Evolutionary conservation across 169 alveolate species (phyloP).

Genomic region (Plasmodium berghei): DNA sequence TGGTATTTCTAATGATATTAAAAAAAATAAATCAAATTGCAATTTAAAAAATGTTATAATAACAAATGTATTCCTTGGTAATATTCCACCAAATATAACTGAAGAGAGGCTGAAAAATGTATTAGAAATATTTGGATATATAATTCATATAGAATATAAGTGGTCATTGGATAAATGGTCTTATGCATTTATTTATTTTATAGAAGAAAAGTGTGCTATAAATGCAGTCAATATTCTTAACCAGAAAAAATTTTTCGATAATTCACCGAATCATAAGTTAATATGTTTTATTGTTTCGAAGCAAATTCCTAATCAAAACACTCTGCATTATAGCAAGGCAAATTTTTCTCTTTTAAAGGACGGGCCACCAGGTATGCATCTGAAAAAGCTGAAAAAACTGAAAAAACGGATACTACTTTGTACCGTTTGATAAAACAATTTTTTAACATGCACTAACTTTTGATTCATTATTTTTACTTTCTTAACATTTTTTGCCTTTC

Average conservation of each 20-base stretch:
- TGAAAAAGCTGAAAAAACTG: background rate
- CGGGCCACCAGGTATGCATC: conserved; percentile 84
- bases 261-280: conserved; percentile 80
- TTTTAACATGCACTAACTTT: background rate
- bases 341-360: conserved; percentile 83
- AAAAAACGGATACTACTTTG: background rate
- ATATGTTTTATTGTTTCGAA: conserved; percentile 80
- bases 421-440: background rate
- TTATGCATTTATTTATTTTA: conserved; percentile 80
- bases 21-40: conserved; percentile 25
- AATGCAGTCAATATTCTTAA: conserved; percentile 80
- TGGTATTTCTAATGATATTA: background rate
- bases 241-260: conserved; percentile 79
- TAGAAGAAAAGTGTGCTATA: conserved; percentile 79
- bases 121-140: conserved; percentile 68
- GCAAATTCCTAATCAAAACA: conserved; percentile 79
- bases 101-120: conserved; percentile 80
- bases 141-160: conserved; percentile 79
- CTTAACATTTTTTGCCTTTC: conserved; percentile 7
- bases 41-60: conserved; percentile 40
- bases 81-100: conserved; percentile 85
- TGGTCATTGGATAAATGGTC: conserved; percentile 82
- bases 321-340: conserved; percentile 77
- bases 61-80: conserved; percentile 84
- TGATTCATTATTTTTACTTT: background rate